phyloP scores from a whole-genome alignment of 768 basidiomycete genomes.

The Pisolithus albus region DNA sequence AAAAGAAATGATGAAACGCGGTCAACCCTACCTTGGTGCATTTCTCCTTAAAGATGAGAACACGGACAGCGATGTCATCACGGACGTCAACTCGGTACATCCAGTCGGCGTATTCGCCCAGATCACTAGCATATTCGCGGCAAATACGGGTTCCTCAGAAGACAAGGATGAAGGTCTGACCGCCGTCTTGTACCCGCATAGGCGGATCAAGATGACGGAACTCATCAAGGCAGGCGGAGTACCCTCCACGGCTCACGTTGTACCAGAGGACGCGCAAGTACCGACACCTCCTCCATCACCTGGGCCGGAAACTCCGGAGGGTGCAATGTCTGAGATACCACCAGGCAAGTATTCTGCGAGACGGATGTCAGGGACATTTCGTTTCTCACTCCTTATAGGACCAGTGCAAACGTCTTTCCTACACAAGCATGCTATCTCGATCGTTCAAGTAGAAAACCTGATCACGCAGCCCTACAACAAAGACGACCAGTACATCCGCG shows the following conservation, averaged over 20 bases:
- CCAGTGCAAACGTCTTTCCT: slow-evolving; percentile 81
- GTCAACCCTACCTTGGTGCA: slow-evolving; percentile 95
- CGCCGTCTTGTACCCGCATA: slow-evolving; percentile 89
- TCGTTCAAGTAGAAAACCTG: slow-evolving; percentile 85
- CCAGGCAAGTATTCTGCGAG: slow-evolving; percentile 12
- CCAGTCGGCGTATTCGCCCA: slow-evolving; percentile 95
- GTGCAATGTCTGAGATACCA: slow-evolving; percentile 18
- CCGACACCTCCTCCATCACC: slow-evolving; percentile 42
- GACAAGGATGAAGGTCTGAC: slow-evolving; percentile 87
- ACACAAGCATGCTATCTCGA: slow-evolving; percentile 73
- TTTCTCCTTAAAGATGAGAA: slow-evolving; percentile 94
- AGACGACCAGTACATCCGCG: slow-evolving; percentile 91
- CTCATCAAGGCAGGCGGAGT: slow-evolving; percentile 62
- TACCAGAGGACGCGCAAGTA: slow-evolving; percentile 35
- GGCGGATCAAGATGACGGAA: slow-evolving; percentile 83
- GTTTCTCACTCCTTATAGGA: slow-evolving; percentile 27
- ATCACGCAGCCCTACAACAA: slow-evolving; percentile 77
- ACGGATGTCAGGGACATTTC: neutral
- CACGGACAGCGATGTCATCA: slow-evolving; percentile 88
- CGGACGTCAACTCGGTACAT: slow-evolving; percentile 81
- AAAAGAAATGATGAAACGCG: slow-evolving; percentile 94
- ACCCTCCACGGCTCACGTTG: slow-evolving; percentile 28
- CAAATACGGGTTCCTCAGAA: slow-evolving; percentile 43
- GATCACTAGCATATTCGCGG: slow-evolving; percentile 88
- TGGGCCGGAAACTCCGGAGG: slow-evolving; percentile 13